phyloP scores from a whole-genome alignment of 2,329 filamentous ascomycete species.

The Phialemonium atrogriseum region DNA sequence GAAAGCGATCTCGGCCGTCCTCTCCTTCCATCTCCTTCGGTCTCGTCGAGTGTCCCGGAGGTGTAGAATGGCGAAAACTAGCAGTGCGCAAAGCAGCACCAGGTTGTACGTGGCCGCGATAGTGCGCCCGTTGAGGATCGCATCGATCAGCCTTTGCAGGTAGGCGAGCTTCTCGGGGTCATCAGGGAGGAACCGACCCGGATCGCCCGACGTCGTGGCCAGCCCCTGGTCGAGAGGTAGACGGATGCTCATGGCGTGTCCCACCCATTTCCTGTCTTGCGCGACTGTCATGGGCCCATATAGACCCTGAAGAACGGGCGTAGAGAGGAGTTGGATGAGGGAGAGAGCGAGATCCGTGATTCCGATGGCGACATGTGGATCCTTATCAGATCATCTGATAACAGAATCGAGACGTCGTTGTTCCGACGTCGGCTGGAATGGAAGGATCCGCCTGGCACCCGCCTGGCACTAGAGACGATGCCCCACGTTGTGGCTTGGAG shows the following conservation, averaged over 20 bases:
- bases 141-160: constrained; percentile 20
- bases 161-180: constrained; percentile 31
- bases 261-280: background rate
- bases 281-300: background rate
- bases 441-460: too few relatives aligned
- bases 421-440: too few relatives aligned
- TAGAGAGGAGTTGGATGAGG: background rate
- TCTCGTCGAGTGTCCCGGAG: constrained; percentile 13
- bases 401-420: too few relatives aligned
- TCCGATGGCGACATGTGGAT: background rate
- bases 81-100: constrained; percentile 20
- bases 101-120: constrained; percentile 26
- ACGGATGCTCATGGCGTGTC: constrained; percentile 1
- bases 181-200: constrained; percentile 16
- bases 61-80: constrained; percentile 19
- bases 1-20: constrained; percentile 10
- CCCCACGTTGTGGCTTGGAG: too few relatives aligned
- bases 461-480: too few relatives aligned
- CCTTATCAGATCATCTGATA: constrained; percentile 4
- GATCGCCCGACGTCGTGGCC: constrained; percentile 21
- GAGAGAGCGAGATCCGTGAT: background rate
- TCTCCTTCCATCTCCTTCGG: constrained; percentile 14
- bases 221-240: background rate
- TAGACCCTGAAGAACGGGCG: background rate
- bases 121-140: constrained; percentile 22